Percentiles rank a stretch among this genome's conserved stretches.
Evolutionary conservation across 1,139 yeast genomes (phyloP).

Genomic region (Lodderomyces jiufengensis): DNA sequence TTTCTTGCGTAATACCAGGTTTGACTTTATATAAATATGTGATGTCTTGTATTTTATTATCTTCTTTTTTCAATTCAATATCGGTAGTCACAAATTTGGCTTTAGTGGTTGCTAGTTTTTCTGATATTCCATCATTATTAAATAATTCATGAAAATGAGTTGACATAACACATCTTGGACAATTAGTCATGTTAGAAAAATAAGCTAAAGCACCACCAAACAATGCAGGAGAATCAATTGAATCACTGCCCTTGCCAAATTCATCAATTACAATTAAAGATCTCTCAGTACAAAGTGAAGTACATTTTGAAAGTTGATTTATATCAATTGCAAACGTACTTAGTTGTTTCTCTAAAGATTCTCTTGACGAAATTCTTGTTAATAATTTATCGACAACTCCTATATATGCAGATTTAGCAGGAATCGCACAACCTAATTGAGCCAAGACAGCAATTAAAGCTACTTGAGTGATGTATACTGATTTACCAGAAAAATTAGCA

Average conservation of each 20-base stretch:
- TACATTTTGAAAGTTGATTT: slow-evolving; percentile 40
- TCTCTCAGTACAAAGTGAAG: slow-evolving; percentile 28
- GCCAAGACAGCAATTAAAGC: slow-evolving; percentile 43
- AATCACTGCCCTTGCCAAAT: slow-evolving; percentile 50
- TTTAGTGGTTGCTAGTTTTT: slow-evolving; percentile 3
- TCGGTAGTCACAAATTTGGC: slow-evolving; percentile 18
- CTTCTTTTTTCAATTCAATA: slow-evolving; percentile 14
- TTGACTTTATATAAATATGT: slow-evolving; percentile 29
- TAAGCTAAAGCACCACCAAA: slow-evolving; percentile 34
- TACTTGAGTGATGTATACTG: slow-evolving; percentile 41
- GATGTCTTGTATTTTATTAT: slow-evolving; percentile 13
- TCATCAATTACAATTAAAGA: slow-evolving; percentile 47
- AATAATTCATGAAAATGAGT: slow-evolving; percentile 46
- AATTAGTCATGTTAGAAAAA: slow-evolving; percentile 13
- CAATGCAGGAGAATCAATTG: slow-evolving; percentile 42
- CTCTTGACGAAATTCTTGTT: slow-evolving; percentile 40
- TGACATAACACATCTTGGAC: slow-evolving; percentile 34
- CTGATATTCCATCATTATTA: slow-evolving; percentile 7
- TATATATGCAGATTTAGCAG: slow-evolving; percentile 39
- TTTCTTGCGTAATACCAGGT: slow-evolving; percentile 26
- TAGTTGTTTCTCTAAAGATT: slow-evolving; percentile 36
- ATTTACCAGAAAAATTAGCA: slow-evolving; percentile 52
- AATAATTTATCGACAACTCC: slow-evolving; percentile 43
- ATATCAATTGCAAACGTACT: slow-evolving; percentile 47
- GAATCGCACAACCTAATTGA: slow-evolving; percentile 49